Evolutionary conservation across 345 rosid species (phyloP), one percentile per base, ranked within the genome.

Genomic region (Stellera chamaejasme): DNA sequence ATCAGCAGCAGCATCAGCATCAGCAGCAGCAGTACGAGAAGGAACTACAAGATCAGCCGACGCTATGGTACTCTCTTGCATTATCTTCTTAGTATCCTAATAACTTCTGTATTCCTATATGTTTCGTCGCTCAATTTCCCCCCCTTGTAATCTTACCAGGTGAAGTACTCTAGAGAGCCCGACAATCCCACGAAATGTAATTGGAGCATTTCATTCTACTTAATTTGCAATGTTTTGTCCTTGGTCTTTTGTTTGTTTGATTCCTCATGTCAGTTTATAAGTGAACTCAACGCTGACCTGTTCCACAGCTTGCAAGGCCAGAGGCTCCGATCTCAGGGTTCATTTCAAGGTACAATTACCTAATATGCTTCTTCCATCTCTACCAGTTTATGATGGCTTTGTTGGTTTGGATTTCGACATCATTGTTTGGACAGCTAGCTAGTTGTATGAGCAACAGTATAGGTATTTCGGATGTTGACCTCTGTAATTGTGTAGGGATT

Each of bases 111-210:
- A 11, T 61, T 5, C 2, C 23, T 6, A 2, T 2, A n/a, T 9
- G 10, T 4, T 16, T 1, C 11, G 3, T 10, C 4, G 26, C 27
- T 32, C 0, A 62, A 36, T 11, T 32, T 32, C 9, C 39, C 39
- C 39, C 39, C 9, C 39, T 9, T 52, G 10, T 41, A 32, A 32
- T 66, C 10, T 45, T 49, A 65, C 44, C 72, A 93, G 99, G 99
- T 89, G 77, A 90, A 89, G 84, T 93, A 93, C 68, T 93, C 97
- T 36, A 82, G 74, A 69, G 99, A 93, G 71, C 97, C 97, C 42
- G 90, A 84, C 52, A 93, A 89, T 46, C 67, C 85, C 48, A 89
- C 99, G 58, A 93, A 93, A 78, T 89, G 97, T 90, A 80, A 67
- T 72, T 32, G 39, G 9, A 32, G 39, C 39, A 32, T 32, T 32